Evolutionary conservation across 345 rosid species (phyloP), one percentile per base, ranked within the genome.

Genomic region (Aegle marmelos): DNA sequence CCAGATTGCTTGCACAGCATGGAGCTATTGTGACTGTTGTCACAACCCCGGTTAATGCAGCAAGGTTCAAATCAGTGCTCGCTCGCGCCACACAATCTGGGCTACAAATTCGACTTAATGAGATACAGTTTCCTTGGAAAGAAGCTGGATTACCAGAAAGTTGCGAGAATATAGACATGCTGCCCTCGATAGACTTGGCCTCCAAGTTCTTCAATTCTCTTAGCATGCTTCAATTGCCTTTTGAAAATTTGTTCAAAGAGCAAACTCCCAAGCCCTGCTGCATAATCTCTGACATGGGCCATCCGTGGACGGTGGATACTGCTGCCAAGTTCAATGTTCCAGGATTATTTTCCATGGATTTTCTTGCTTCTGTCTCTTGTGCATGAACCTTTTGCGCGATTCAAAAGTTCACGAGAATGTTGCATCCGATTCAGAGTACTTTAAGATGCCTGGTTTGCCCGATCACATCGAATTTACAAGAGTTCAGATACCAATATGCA

Each of bases 371-470:
- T 58, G 11, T 48, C 58, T 48, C 13, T 16, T 45, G 37, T 48
- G 73, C 36, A 25, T 41, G 25, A 34, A 70, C 34, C 3, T 2
- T 24, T 9, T 70, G 34, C 14, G 73, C 70, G 30, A 67, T 86
- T 58, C 84, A 83, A 10, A 70, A 84, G 67, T 78, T 50, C 87
- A 78, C n/a, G 65, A 58, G 36, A 22, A 28, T 10, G 50, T 87
- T 34, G 1, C 53, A 10, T 79, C 84, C 0, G 84, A 85, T 53
- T 39, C 82, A 3, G 88, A 83, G 6, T 37, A 66, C 4, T 83
- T 85, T 41, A 27, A 54, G 2, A 77, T 85, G 28, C 86, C 86
- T 11, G 86, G 72, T 0, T 72, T 83, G 41, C 86, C 82, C 1
- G 78, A 78, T 30, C 68, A 73, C 36, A 72, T 83, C 14, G 31